Conservation (phyloP, 176 grass and related monocot genomes). For the Musa acuminata region DNA sequence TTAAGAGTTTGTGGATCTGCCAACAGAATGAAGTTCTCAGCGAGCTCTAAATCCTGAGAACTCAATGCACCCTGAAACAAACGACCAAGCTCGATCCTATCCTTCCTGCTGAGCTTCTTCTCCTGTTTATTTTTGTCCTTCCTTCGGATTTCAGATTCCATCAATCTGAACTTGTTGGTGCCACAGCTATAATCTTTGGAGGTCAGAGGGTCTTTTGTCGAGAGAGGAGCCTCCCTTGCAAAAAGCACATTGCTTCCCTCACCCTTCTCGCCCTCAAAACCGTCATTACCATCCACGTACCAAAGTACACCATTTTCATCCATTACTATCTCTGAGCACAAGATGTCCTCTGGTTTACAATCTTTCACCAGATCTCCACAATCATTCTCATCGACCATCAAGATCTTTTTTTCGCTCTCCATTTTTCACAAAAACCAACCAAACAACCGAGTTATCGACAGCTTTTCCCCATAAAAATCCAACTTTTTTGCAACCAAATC, state of each 20-base stretch:
- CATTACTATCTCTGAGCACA: constrained; percentile 47
- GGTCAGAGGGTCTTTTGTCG: constrained; percentile 34
- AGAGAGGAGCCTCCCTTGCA: constrained; percentile 41
- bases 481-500: constrained; percentile 3
- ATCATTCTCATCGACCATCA: constrained; percentile 18
- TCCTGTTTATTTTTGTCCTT: constrained; percentile 43
- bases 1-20: constrained; percentile 77
- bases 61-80: constrained; percentile 68
- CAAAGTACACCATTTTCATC: constrained; percentile 25
- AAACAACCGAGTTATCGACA: background rate
- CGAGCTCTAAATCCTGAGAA: constrained; percentile 49
- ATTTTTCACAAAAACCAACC: background rate
- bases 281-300: background rate
- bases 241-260: constrained; percentile 42
- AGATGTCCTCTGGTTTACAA: constrained; percentile 25
- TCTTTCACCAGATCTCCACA: constrained; percentile 25
- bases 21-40: constrained; percentile 37
- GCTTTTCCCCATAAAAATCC: background rate
- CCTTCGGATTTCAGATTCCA: constrained; percentile 38
- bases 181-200: constrained; percentile 19
- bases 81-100: constrained; percentile 60
- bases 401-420: constrained; percentile 37
- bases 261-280: constrained; percentile 15
- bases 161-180: constrained; percentile 39
- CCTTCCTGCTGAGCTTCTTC: constrained; percentile 63